A percentile compares a stretch with the other conserved stretches of the same genome.
These are phyloP conservation scores for Globisporangium perplexum DNA, from an alignment of 352 stramenopile genomes.

Conservation along the genomic window DNA sequence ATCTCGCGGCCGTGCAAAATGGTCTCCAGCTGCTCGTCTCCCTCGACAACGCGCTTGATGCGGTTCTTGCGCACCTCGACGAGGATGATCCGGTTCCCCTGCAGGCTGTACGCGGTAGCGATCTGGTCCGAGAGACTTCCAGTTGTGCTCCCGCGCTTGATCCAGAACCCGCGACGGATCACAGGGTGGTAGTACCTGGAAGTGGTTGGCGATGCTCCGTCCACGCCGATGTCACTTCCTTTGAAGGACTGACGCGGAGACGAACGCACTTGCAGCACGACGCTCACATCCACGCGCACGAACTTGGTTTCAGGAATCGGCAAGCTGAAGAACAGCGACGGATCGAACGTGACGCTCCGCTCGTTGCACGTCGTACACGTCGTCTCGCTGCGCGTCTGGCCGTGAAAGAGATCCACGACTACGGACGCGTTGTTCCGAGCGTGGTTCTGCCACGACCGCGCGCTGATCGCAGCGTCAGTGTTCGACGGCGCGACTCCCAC, in stretches of 20 bases:
- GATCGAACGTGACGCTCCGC: conserved; percentile 96
- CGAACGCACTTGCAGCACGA: conserved; percentile 54
- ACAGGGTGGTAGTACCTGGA: conserved; percentile 9
- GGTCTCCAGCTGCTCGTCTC: conserved; percentile 48
- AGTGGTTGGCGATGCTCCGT: background rate
- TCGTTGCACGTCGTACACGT: conserved; percentile 90
- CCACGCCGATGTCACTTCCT: no score
- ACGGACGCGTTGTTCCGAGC: conserved; percentile 92
- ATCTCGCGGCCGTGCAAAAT: conserved; percentile 32
- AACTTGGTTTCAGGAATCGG: conserved; percentile 87
- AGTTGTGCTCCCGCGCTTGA: conserved; percentile 41
- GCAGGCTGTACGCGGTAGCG: conserved; percentile 24
- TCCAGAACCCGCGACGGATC: conserved; percentile 41
- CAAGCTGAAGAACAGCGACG: conserved; percentile 94
- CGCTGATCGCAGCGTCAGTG: conserved; percentile 75
- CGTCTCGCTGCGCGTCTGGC: conserved; percentile 93
- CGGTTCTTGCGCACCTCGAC: conserved; percentile 61
- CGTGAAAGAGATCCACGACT: conserved; percentile 95
- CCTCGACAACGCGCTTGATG: conserved; percentile 71
- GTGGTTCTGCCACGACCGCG: conserved; percentile 91
- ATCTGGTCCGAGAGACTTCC: conserved; percentile 45
- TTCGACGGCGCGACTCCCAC: background rate
- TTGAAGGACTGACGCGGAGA: background rate
- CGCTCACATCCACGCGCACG: conserved; percentile 55
- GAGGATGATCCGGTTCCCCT: conserved; percentile 52